phyloP scores from a whole-genome alignment of 768 basidiomycete genomes.

The Phlebiopsis gigantea region DNA sequence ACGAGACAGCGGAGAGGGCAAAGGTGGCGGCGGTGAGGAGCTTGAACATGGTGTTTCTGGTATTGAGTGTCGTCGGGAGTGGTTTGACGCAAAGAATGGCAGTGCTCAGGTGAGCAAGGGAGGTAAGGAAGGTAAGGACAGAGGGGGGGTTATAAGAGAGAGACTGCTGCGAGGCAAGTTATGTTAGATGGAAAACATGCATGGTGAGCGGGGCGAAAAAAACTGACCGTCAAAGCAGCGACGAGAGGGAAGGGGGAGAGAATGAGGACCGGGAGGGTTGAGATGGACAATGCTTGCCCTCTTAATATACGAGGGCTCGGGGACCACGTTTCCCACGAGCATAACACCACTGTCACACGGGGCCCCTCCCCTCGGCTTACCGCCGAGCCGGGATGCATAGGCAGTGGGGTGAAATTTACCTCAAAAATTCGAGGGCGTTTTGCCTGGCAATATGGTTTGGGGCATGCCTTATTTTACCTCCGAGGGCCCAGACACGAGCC shows the following conservation, averaged over 20 bases:
- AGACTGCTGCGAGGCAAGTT: constrained; percentile 17
- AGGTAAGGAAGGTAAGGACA: constrained; percentile 13
- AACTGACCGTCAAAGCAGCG: constrained; percentile 19
- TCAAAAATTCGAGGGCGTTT: not conserved
- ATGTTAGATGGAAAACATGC: not conserved
- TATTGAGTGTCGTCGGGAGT: constrained; percentile 3
- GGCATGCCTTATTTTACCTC: not conserved
- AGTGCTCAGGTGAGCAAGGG: constrained; percentile 7
- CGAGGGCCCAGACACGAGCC: not conserved
- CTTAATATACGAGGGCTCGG: constrained; percentile 9
- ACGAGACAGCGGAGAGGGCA: constrained; percentile 36
- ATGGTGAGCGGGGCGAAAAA: not conserved
- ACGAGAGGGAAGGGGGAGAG: constrained; percentile 17
- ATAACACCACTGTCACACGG: not conserved
- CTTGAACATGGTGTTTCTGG: constrained; percentile 24
- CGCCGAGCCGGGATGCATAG: not conserved
- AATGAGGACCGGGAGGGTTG: constrained; percentile 19
- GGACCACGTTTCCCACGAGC: constrained; percentile 11
- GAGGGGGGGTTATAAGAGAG: constrained; percentile 19
- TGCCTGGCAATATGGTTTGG: not conserved
- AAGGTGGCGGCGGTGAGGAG: constrained; percentile 36
- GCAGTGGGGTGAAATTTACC: not conserved
- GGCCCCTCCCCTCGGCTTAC: not conserved
- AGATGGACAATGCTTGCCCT: not conserved
- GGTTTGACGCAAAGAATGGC: constrained; percentile 22